Conservation (phyloP, 179 eudicot genomes). For the Pouteria campechiana region DNA sequence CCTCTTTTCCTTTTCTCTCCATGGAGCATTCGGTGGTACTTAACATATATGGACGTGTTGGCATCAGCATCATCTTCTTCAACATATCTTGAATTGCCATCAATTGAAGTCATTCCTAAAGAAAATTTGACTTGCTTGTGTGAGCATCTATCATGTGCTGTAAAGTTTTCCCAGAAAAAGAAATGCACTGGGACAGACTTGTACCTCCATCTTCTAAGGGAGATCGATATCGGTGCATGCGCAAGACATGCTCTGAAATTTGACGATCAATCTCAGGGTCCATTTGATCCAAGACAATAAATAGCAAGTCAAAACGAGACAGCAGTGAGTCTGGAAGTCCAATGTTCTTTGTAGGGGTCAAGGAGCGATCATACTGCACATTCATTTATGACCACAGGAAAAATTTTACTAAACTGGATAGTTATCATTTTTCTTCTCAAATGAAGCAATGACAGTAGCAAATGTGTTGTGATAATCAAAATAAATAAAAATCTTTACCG, state of each 20-base stretch:
- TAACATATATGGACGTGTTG: constrained; percentile 62
- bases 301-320: constrained; percentile 92
- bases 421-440: background rate
- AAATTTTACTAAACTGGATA: background rate
- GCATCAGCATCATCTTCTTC: constrained; percentile 66
- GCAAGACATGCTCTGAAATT: constrained; percentile 94
- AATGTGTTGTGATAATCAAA: background rate
- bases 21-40: constrained; percentile 83
- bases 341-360: constrained; percentile 97
- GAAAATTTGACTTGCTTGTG: constrained; percentile 7
- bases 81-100: constrained; percentile 47
- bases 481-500: too few species aligned
- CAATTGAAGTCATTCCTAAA: constrained; percentile 55
- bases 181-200: too few species aligned
- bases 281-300: constrained; percentile 99
- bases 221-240: constrained; percentile 91
- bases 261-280: constrained; percentile 89
- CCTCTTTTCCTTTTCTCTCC: constrained; percentile 58
- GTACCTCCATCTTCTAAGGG: constrained; percentile 83
- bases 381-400: background rate
- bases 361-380: constrained; percentile 89
- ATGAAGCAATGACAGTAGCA: background rate
- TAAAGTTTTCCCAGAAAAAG: too few species aligned
- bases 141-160: too few species aligned
- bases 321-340: constrained; percentile 97